Conservation (phyloP, 345 rosid species). For the Clausena lansium region DNA sequence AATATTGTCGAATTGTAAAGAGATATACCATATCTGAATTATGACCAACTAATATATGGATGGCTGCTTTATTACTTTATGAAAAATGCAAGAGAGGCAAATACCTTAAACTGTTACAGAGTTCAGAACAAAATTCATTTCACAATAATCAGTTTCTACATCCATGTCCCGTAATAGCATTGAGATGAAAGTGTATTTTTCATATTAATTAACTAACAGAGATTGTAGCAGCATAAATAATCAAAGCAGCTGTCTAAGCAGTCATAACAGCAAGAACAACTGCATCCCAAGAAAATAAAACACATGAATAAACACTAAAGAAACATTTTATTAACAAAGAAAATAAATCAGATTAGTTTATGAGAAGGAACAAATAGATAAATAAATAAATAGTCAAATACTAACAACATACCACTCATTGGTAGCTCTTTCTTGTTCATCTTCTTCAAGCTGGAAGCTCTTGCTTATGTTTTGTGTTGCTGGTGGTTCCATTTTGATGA, state of each 20-base stretch:
- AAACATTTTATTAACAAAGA: not conserved
- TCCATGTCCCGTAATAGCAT: not conserved
- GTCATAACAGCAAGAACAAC: conserved; percentile 54
- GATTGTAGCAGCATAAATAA: conserved; percentile 34
- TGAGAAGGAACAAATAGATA: not conserved
- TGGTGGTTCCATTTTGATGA: conserved; percentile 43
- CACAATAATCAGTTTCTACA: not conserved
- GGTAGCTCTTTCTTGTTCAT: conserved; percentile 32
- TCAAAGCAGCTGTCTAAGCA: conserved; percentile 41
- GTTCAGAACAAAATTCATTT: not conserved
- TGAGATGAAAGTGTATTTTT: not conserved
- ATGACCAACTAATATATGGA: not conserved
- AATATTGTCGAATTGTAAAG: not conserved
- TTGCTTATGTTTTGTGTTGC: conserved; percentile 32
- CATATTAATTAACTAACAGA: not conserved
- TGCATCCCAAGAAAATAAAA: conserved; percentile 14
- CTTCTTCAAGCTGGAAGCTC: conserved; percentile 31
- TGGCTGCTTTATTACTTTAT: no score
- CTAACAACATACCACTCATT: conserved; percentile 31
- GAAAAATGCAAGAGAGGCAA: not conserved
- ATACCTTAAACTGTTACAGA: not conserved
- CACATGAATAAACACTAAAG: not conserved
- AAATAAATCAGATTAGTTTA: not conserved
- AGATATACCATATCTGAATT: not conserved
- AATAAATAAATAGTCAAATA: not conserved